Evolutionary conservation across 257 asterid species (phyloP).

Genomic region (Penstemon eatonii): DNA sequence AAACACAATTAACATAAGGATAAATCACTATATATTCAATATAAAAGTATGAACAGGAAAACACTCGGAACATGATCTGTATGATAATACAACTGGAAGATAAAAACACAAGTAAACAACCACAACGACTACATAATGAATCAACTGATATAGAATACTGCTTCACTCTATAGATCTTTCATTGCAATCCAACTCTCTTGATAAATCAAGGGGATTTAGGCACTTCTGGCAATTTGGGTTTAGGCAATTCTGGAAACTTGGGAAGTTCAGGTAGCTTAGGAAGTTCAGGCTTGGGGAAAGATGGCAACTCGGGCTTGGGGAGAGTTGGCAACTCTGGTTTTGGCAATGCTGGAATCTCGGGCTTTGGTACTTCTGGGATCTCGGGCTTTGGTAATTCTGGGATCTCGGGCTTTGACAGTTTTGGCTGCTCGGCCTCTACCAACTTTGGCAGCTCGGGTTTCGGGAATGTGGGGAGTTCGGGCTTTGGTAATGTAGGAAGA

Average conservation of each 20-base stretch:
- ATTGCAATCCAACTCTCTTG: neutral
- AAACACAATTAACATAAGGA: neutral
- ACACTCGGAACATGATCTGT: neutral
- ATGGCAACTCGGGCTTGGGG: constrained; percentile 25
- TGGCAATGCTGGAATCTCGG: constrained; percentile 12
- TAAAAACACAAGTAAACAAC: neutral
- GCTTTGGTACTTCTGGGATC: constrained; percentile 18
- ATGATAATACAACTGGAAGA: neutral
- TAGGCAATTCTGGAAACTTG: constrained; percentile 26
- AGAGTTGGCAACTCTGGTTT: constrained; percentile 22
- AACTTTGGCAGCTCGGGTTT: constrained; percentile 22
- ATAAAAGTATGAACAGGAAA: neutral
- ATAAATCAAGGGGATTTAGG: constrained; percentile 27
- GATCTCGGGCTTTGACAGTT: neutral
- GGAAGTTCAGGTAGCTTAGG: neutral
- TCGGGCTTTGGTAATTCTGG: constrained; percentile 19
- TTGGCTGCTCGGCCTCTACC: constrained; percentile 23
- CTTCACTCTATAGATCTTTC: neutral
- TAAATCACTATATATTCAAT: neutral
- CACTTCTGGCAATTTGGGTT: constrained; percentile 29
- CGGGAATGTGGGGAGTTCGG: neutral
- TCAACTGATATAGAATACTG: neutral
- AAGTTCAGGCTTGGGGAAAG: constrained; percentile 9
- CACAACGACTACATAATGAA: neutral
- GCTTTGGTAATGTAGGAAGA: neutral